Conservation (phyloP, 192 early-diverging fungal genomes). For the Chytriomyces sp. region DNA sequence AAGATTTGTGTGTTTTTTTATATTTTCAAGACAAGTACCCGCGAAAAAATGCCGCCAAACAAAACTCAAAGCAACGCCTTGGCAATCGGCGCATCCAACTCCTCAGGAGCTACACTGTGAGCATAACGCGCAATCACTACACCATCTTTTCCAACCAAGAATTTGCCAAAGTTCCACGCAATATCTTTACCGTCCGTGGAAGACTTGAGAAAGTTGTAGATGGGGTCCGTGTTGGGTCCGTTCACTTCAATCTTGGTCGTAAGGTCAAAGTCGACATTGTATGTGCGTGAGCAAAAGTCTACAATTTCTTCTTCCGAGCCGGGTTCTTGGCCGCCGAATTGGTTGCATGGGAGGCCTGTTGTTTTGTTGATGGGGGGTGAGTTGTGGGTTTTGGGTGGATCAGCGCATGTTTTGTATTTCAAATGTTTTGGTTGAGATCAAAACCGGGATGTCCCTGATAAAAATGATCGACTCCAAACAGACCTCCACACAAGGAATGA, state of each 20-base stretch:
- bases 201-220: conserved; percentile 54
- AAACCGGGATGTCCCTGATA: neutral
- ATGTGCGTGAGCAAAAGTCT: conserved; percentile 67
- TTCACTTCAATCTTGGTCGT: conserved; percentile 83
- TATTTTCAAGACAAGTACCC: too few species aligned
- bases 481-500: conserved; percentile 54
- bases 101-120: conserved; percentile 5
- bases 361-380: too few species aligned
- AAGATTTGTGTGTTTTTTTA: too few species aligned
- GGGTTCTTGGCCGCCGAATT: conserved; percentile 33
- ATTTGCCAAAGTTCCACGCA: conserved; percentile 63
- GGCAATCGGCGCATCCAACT: conserved; percentile 14
- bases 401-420: too few species aligned
- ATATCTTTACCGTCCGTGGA: conserved; percentile 1
- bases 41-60: neutral
- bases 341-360: conserved; percentile 82
- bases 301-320: conserved; percentile 50
- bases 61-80: neutral
- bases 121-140: conserved; percentile 45
- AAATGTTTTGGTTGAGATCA: too few species aligned
- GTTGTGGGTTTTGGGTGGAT: too few species aligned
- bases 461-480: neutral
- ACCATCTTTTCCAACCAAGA: conserved; percentile 50
- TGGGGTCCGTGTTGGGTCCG: conserved; percentile 50
- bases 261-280: conserved; percentile 82